Evolutionary conservation across 805 yeast genomes (phyloP), one percentile per base, ranked within the genome.

Genomic region (Kluyveromyces siamensis): DNA sequence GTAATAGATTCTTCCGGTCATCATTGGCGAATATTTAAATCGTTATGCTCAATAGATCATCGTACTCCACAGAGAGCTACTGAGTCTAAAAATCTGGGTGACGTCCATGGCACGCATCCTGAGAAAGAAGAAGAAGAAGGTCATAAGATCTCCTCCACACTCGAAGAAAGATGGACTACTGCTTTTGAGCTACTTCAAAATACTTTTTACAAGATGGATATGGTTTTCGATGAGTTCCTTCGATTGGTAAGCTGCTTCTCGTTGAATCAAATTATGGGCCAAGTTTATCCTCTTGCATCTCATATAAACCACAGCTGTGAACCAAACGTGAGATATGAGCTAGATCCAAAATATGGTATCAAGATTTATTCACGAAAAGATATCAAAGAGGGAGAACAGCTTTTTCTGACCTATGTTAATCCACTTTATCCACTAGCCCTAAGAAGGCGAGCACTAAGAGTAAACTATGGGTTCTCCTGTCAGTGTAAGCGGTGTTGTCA

Each of bases 391-490:
- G 84, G 83, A 17, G 89, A 84, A 55, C 93, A 87, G 60, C 71
- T 87, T 39, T 68, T 77, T 0, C 79, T 85, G 1, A 73, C 84
- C 2, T 87, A 87, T 56, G 86, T 86, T 1, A 79, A 84, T 55
- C 87, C 89, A 1, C 62, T 69, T 6, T 81, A 78, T 56, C 76
- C 79, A 2, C 76, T 81, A 8, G 77, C 73, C 42, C 79, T 81
- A 50, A 74, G 96, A 53, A 80, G 79, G 56, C 63, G 84, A 53
- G 81, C 77, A 53, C 68, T 87, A 44, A 67, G 90, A 50, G 79
- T 80, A 11, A 82, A 83, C 56, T 87, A 88, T 87, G 95, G 95
- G 4, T 87, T 87, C 62, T 59, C 75, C 17, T 87, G 96, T 64
- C 64, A 62, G 25, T 87, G 96, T 62, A 56, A 65, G 11, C 76